phyloP scores from a whole-genome alignment of 75 land plant species.

The Cunninghamia lanceolata region DNA sequence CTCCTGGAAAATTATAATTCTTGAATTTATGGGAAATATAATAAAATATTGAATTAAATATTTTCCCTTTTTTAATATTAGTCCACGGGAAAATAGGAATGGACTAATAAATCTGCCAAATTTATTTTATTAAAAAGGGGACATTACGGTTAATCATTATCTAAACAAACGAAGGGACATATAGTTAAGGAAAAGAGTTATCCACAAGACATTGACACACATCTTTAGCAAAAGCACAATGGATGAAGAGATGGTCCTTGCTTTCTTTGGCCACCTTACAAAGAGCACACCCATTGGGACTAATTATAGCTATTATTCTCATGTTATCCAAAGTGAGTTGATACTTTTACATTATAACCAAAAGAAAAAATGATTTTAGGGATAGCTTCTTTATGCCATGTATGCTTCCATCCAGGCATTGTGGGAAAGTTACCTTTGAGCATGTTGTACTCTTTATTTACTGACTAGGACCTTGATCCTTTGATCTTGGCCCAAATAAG shows the following conservation, averaged over 20 bases:
- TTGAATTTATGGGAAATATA: no score
- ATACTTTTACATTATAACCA: neutral
- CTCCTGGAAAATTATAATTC: no score
- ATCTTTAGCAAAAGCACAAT: neutral
- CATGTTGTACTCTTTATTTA: neutral
- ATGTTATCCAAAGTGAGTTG: neutral
- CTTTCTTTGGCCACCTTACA: neutral
- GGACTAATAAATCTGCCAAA: no score
- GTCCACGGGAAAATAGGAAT: no score
- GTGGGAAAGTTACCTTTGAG: neutral
- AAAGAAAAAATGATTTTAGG: no score
- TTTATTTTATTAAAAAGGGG: no score
- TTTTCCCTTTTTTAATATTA: no score
- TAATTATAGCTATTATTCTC: neutral
- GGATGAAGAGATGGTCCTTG: neutral
- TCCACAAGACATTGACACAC: neutral
- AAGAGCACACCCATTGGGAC: neutral
- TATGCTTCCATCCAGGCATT: neutral
- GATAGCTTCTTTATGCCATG: neutral
- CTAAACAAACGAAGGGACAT: no score
- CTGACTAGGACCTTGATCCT: neutral
- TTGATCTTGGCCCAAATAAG: neutral
- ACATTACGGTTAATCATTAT: no score
- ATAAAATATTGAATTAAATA: no score
- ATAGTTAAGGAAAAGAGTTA: neutral